Conservation (phyloP, 2,329 filamentous ascomycete genomes). For the Fusarium dlaminii region DNA sequence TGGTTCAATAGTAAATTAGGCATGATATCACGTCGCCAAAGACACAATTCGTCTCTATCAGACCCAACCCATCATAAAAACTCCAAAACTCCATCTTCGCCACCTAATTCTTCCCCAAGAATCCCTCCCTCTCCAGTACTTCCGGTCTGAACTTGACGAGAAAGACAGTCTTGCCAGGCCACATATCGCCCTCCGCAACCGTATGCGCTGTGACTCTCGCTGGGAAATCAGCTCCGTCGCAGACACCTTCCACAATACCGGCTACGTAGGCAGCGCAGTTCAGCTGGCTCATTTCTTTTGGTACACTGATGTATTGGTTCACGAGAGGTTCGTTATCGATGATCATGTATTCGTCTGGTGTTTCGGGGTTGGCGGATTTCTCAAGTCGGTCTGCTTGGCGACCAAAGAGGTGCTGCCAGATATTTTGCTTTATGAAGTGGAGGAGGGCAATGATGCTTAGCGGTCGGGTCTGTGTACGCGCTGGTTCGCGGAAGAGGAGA, state of each 20-base stretch:
- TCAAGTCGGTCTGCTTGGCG: slow-evolving; percentile 93
- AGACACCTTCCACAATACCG: slow-evolving; percentile 93
- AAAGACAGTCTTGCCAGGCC: slow-evolving; percentile 96
- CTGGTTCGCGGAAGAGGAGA: slow-evolving; percentile 82
- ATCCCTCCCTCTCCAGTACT: slow-evolving; percentile 90
- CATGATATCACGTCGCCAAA: slow-evolving; percentile 14
- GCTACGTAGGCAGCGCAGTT: slow-evolving; percentile 97
- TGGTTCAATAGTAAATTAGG: slow-evolving; percentile 10
- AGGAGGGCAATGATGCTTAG: slow-evolving; percentile 90
- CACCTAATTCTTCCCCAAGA: slow-evolving; percentile 69
- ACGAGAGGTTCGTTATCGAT: slow-evolving; percentile 97
- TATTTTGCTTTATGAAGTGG: slow-evolving; percentile 91
- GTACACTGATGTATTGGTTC: slow-evolving; percentile 92
- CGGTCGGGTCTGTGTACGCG: slow-evolving; percentile 78
- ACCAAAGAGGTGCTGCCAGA: slow-evolving; percentile 93
- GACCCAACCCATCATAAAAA: slow-evolving; percentile 16
- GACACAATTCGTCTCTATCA: slow-evolving; percentile 5
- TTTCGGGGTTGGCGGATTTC: slow-evolving; percentile 81
- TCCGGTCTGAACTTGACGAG: slow-evolving; percentile 91
- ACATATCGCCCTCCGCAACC: slow-evolving; percentile 79
- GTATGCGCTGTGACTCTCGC: slow-evolving; percentile 91
- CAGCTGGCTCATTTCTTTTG: slow-evolving; percentile 93
- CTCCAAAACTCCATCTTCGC: slow-evolving; percentile 28
- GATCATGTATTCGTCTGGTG: slow-evolving; percentile 98
- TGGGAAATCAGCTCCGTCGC: slow-evolving; percentile 90